Base-by-base conservation (phyloP, 495 filamentous ascomycete genomes). In the Choiromyces venosus region DNA sequence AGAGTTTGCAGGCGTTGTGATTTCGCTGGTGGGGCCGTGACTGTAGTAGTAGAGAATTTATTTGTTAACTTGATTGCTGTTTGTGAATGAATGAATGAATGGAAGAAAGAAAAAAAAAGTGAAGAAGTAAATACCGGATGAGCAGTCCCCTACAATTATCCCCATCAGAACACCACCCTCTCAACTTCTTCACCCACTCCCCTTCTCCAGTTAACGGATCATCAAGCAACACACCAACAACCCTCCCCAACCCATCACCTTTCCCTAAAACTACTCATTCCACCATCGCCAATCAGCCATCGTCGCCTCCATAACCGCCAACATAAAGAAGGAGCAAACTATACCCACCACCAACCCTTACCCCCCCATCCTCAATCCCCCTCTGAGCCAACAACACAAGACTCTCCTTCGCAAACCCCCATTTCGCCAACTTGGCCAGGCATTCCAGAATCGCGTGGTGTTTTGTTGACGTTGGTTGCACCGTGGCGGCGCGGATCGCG, bases 331-430 rank as follows among this genome's bases (percentile, higher is more conserved):
- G 29, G 44, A 19, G 7, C 29, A 12, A 42, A 56, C 39, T 56
- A 16, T 65, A 83, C 84, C 66, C 68, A 89, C 86, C 83, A 75
- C 88, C 93, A 80, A 98, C 85, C 44, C 94, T 85, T 76, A 93
- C 87, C n/a, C 91, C 86, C 40, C 86, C 84, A 71, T 84, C 79
- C 56, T 87, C 84, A 74, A 97, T 84, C 8, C 92, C 92, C 67
- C 90, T 86, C 80, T 93, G 82, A 25, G 93, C 94, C 76, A 98
- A 86, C 78, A 92, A 89, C 69, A 97, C 81, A 76, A 92, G 88
- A 19, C 64, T 67, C 44, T 79, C 76, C 5, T 64, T 39, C 12
- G 61, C 76, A 18, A 71, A 66, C 6, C 71, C 76, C 36, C 33
- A 25, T 36, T 70, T 71, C 16, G 64, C 76, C 25, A 79, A 39